phyloP scores from a whole-genome alignment of 2,329 filamentous ascomycete genomes.

The Penicillium sp. region DNA sequence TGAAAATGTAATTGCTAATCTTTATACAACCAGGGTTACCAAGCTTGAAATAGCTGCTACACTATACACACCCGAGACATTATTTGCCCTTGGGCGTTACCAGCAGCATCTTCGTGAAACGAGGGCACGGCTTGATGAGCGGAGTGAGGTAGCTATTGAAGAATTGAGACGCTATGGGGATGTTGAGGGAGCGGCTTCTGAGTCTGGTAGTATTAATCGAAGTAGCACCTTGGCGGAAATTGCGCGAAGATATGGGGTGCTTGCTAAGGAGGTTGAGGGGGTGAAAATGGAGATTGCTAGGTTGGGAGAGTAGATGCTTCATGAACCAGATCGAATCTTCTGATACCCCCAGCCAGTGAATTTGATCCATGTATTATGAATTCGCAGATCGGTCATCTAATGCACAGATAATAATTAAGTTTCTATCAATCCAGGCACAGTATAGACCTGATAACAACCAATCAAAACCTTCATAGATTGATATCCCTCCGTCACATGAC shows the following conservation, averaged over 20 bases:
- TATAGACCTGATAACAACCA: background rate
- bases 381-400: background rate
- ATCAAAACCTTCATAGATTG: background rate
- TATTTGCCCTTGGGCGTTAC: conserved; percentile 35
- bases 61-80: conserved; percentile 40
- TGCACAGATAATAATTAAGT: background rate
- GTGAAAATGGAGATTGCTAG: conserved; percentile 33
- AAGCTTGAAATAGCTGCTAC: conserved; percentile 37
- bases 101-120: conserved; percentile 33
- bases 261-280: conserved; percentile 39
- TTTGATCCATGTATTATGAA: too few relatives aligned
- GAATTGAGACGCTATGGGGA: conserved; percentile 38
- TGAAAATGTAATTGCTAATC: background rate
- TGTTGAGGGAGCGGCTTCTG: conserved; percentile 18
- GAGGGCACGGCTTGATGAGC: conserved; percentile 31
- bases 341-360: too few relatives aligned
- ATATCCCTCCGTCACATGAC: conserved; percentile 30
- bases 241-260: conserved; percentile 38
- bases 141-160: conserved; percentile 27
- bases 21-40: conserved; percentile 29
- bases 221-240: conserved; percentile 36
- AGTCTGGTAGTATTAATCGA: background rate
- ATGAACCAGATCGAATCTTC: background rate
- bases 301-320: conserved; percentile 12
- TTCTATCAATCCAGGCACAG: background rate